Percentiles rank a stretch among this genome's conserved stretches.
These are phyloP conservation scores for Fonsecaea pedrosoi DNA, from an alignment of 2,329 filamentous ascomycete genomes.

Conservation along the genomic window DNA sequence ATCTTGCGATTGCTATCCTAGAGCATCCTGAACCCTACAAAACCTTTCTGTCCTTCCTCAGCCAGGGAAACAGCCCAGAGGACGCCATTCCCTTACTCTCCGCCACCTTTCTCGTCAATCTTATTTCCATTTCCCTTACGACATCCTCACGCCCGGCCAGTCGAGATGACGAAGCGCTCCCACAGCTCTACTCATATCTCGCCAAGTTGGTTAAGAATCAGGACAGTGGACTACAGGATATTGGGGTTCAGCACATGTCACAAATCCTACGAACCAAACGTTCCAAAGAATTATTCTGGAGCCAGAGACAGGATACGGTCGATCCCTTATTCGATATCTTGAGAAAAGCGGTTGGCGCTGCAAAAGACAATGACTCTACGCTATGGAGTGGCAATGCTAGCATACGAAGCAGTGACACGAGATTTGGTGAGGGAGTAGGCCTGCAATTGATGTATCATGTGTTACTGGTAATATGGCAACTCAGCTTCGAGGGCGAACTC, in stretches of 20 bases:
- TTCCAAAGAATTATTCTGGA: slow-evolving; percentile 86
- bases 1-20: slow-evolving; percentile 77
- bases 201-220: slow-evolving; percentile 81
- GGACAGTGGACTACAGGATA: slow-evolving; percentile 91
- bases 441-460: slow-evolving; percentile 94
- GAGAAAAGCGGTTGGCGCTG: slow-evolving; percentile 73
- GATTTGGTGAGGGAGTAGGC: slow-evolving; percentile 76
- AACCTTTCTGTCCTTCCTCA: slow-evolving; percentile 83
- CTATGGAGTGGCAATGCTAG: slow-evolving; percentile 59
- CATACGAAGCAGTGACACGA: slow-evolving; percentile 69
- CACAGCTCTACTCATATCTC: slow-evolving; percentile 83
- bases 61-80: slow-evolving; percentile 80
- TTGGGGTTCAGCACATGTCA: slow-evolving; percentile 91
- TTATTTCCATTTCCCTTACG: slow-evolving; percentile 71
- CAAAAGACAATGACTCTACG: slow-evolving; percentile 69
- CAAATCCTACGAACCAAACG: slow-evolving; percentile 76
- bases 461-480: slow-evolving; percentile 90
- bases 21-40: slow-evolving; percentile 73
- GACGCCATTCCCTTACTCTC: slow-evolving; percentile 89
- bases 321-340: slow-evolving; percentile 83
- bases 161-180: slow-evolving; percentile 77
- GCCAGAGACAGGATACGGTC: slow-evolving; percentile 83
- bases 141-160: slow-evolving; percentile 64
- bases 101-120: slow-evolving; percentile 80
- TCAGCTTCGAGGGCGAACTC: slow-evolving; percentile 81